Conservation (phyloP, 805 yeast species). For the Zygoascus biomembranicola region DNA sequence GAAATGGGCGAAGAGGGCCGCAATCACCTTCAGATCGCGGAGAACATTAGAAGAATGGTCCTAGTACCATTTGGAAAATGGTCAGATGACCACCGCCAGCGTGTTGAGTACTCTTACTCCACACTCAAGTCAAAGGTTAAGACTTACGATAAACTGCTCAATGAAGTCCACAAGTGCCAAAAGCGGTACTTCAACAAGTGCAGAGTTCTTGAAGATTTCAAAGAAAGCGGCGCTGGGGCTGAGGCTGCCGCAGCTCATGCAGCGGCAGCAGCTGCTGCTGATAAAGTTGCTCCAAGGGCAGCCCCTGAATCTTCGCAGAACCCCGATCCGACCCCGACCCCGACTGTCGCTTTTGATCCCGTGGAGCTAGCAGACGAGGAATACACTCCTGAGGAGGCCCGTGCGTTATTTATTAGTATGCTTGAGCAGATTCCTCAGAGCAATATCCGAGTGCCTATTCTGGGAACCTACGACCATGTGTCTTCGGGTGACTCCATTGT, state of each 20-base stretch:
- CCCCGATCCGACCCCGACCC: neutral
- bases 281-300: neutral
- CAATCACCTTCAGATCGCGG: slow-evolving; percentile 53
- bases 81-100: slow-evolving; percentile 62
- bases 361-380: slow-evolving; percentile 25
- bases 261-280: neutral
- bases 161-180: slow-evolving; percentile 48
- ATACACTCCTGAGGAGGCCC: slow-evolving; percentile 34
- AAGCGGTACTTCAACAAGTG: slow-evolving; percentile 72
- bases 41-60: slow-evolving; percentile 51
- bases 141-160: slow-evolving; percentile 40
- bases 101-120: slow-evolving; percentile 55
- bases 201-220: slow-evolving; percentile 60
- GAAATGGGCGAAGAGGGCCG: slow-evolving; percentile 53
- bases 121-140: slow-evolving; percentile 43
- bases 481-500: slow-evolving; percentile 55
- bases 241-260: neutral
- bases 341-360: slow-evolving; percentile 6
- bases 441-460: slow-evolving; percentile 54
- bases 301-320: neutral
- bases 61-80: slow-evolving; percentile 64
- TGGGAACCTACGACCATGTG: slow-evolving; percentile 59
- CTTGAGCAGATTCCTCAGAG: slow-evolving; percentile 43
- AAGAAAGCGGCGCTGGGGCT: slow-evolving; percentile 38
- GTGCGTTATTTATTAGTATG: slow-evolving; percentile 35